These are phyloP conservation scores for Apiospora kogelbergensis DNA, from an alignment of 2,329 filamentous ascomycete genomes.

Conservation along the genomic window DNA sequence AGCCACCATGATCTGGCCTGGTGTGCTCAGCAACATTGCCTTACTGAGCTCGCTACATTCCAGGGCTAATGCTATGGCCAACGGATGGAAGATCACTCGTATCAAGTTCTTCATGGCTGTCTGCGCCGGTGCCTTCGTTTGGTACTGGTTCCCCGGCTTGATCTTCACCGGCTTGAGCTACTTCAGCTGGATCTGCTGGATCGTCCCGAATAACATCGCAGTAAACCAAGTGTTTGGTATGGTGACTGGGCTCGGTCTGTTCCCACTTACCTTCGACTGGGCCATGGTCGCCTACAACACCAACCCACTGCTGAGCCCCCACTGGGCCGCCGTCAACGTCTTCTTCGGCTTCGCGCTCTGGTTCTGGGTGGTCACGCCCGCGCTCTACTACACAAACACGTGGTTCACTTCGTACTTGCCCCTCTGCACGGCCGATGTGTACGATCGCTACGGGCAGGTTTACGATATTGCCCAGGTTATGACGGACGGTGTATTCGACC, in stretches of 20 bases:
- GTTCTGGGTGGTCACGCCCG: conserved; percentile 45
- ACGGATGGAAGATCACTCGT: conserved; percentile 45
- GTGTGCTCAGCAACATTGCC: conserved; percentile 45
- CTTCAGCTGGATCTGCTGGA: conserved; percentile 48
- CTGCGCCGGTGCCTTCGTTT: conserved; percentile 47
- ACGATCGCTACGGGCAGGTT: conserved; percentile 52
- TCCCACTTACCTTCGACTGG: conserved; percentile 48
- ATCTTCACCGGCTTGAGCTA: conserved; percentile 49
- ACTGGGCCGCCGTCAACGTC: conserved; percentile 49
- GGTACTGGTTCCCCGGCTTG: conserved; percentile 55
- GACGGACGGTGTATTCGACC: conserved; percentile 47
- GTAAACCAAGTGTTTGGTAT: conserved; percentile 50
- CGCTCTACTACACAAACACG: conserved; percentile 47
- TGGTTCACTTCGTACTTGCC: conserved; percentile 55
- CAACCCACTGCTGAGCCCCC: conserved; percentile 39
- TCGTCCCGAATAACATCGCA: conserved; percentile 44
- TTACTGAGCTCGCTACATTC: conserved; percentile 47
- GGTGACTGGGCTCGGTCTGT: conserved; percentile 38
- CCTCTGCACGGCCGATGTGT: conserved; percentile 52
- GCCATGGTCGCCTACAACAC: conserved; percentile 40
- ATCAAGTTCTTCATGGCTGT: conserved; percentile 43
- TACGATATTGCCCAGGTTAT: conserved; percentile 56
- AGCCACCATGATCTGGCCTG: conserved; percentile 52
- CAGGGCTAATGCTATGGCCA: conserved; percentile 37
- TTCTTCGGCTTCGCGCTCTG: conserved; percentile 42